phyloP scores from a whole-genome alignment of 2,329 filamentous ascomycete species.

The Parasarocladium wereldwijsianum region DNA sequence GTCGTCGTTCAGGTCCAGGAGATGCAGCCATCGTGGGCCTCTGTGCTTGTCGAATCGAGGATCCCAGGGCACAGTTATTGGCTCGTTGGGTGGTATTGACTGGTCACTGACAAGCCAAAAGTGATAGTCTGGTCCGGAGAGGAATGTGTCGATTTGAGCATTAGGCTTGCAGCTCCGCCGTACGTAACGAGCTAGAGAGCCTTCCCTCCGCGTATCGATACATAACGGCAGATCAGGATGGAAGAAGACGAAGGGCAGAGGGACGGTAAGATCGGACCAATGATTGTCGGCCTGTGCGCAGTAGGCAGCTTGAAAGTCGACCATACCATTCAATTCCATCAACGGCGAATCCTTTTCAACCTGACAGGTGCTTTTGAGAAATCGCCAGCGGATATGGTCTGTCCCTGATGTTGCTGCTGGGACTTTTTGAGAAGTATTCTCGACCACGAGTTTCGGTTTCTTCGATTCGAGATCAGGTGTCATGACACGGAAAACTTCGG shows the following conservation, averaged over 20 bases:
- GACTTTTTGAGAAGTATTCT: conserved; percentile 23
- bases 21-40: conserved; percentile 37
- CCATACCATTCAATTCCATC: conserved; percentile 62
- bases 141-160: conserved; percentile 71
- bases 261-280: conserved; percentile 51
- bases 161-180: conserved; percentile 86
- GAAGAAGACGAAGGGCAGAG: conserved; percentile 69
- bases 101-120: conserved; percentile 85
- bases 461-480: conserved; percentile 27
- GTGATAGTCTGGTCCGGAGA: conserved; percentile 69
- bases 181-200: conserved; percentile 76
- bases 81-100: conserved; percentile 50
- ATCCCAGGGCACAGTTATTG: conserved; percentile 53
- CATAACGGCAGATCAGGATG: conserved; percentile 79
- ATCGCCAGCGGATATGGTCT: conserved; percentile 49
- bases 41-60: conserved; percentile 45
- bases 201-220: conserved; percentile 82
- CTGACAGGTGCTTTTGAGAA: conserved; percentile 35
- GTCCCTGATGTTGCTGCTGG: neutral
- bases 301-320: conserved; percentile 61
- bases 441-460: conserved; percentile 31
- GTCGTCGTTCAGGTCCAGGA: conserved; percentile 47
- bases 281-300: conserved; percentile 50
- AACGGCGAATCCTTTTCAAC: conserved; percentile 43
- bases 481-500: conserved; percentile 53